phyloP scores from a whole-genome alignment of 768 basidiomycete genomes.

The Mycena vitilis region DNA sequence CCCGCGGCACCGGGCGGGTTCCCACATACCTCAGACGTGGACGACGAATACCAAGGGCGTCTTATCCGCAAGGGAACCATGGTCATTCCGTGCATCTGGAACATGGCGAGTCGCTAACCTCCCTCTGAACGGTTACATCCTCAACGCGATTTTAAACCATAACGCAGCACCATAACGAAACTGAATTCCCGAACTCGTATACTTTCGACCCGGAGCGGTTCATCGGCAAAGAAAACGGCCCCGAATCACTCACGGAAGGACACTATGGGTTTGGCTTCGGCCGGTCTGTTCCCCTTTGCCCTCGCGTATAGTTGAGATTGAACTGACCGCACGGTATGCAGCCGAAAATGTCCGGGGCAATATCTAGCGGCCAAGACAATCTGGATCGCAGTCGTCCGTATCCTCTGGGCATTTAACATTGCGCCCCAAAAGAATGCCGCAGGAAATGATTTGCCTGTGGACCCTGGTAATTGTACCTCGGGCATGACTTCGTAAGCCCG shows the following conservation, averaged over 20 bases:
- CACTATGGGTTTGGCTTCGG: conserved; percentile 18
- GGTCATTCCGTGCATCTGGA: conserved; percentile 14
- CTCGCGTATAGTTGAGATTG: not conserved
- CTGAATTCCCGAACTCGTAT: conserved; percentile 11
- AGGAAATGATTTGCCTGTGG: not conserved
- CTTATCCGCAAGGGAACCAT: conserved; percentile 11
- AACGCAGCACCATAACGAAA: conserved; percentile 15
- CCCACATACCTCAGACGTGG: conserved; percentile 4
- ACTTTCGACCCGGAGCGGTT: conserved; percentile 17
- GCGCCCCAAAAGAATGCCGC: not conserved
- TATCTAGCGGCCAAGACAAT: conserved; percentile 10
- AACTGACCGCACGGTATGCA: not conserved
- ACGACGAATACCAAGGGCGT: conserved; percentile 15
- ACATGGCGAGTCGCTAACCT: conserved; percentile 8
- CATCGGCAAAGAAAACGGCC: not conserved
- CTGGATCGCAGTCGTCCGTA: conserved; percentile 14
- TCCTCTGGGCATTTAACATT: conserved; percentile 17
- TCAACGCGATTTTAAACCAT: no score
- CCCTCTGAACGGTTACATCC: not conserved
- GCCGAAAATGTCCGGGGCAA: conserved; percentile 19
- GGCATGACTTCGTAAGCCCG: conserved; percentile 18
- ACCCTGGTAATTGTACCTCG: conserved; percentile 10
- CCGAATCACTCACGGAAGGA: not conserved
- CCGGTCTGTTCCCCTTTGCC: not conserved
- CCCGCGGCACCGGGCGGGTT: conserved; percentile 1